phyloP scores from a whole-genome alignment of 2,329 filamentous ascomycete species.

The Ophiocordyceps sinensis region DNA sequence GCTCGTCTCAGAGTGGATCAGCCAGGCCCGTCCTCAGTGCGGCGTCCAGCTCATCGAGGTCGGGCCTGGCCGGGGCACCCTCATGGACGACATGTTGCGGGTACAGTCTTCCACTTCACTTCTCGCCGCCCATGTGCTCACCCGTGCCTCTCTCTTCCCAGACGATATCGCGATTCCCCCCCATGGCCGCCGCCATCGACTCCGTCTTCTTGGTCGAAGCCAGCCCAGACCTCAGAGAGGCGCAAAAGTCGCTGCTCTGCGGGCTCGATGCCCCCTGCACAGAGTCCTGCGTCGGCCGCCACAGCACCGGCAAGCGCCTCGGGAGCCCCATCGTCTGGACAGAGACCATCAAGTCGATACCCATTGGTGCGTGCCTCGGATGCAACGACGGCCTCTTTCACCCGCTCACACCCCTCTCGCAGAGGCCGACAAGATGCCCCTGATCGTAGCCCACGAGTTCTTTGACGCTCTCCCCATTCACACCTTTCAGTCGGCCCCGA shows the following conservation, averaged over 20 bases:
- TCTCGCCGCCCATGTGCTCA: neutral
- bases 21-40: conserved; percentile 58
- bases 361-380: conserved; percentile 37
- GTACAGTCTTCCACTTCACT: conserved; percentile 27
- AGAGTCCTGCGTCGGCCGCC: conserved; percentile 58
- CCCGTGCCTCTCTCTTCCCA: conserved; percentile 17
- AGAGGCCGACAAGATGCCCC: conserved; percentile 61
- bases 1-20: conserved; percentile 94
- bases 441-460: conserved; percentile 95
- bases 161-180: conserved; percentile 75
- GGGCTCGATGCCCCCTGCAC: conserved; percentile 51
- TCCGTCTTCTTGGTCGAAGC: conserved; percentile 91
- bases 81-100: conserved; percentile 93
- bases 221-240: conserved; percentile 60
- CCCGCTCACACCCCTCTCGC: conserved; percentile 1
- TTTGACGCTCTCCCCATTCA: conserved; percentile 97
- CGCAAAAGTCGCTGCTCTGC: conserved; percentile 73
- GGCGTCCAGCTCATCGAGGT: conserved; percentile 87
- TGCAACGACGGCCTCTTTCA: neutral
- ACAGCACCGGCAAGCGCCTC: conserved; percentile 62
- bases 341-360: conserved; percentile 74
- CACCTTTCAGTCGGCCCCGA: conserved; percentile 65
- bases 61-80: conserved; percentile 80
- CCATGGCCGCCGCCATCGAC: conserved; percentile 62
- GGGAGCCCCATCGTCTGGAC: conserved; percentile 73